These are phyloP conservation scores for Thozetella sp. DNA, from an alignment of 495 filamentous ascomycete species.

Conservation along the genomic window DNA sequence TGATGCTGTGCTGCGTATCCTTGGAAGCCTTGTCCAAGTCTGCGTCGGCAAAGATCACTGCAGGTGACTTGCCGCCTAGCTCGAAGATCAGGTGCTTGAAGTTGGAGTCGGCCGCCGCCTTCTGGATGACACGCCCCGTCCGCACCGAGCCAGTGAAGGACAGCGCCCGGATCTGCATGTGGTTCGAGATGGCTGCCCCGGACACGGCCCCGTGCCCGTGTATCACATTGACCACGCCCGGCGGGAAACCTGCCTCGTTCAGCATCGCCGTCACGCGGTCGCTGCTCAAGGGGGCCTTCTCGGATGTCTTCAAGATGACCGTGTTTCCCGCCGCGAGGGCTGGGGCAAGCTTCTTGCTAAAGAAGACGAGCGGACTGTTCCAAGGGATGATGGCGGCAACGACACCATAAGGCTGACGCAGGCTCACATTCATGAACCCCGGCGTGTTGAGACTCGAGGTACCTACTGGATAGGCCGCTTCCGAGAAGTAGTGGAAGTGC, in stretches of 20 bases:
- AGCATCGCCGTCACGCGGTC: constrained; percentile 50
- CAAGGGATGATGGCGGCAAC: constrained; percentile 91
- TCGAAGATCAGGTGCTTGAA: constrained; percentile 83
- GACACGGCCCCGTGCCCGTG: constrained; percentile 52
- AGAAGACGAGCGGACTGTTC: constrained; percentile 86
- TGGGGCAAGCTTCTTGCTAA: constrained; percentile 86
- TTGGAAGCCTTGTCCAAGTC: constrained; percentile 71
- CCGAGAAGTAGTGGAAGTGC: constrained; percentile 33
- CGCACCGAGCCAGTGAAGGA: constrained; percentile 57
- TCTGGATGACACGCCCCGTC: constrained; percentile 45
- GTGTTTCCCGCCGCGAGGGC: constrained; percentile 88
- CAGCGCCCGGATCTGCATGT: constrained; percentile 54
- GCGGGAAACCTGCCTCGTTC: constrained; percentile 57
- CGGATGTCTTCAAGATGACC: constrained; percentile 82
- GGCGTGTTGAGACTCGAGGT: constrained; percentile 82
- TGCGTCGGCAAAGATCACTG: constrained; percentile 71
- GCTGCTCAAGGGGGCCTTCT: constrained; percentile 86
- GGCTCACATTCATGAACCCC: constrained; percentile 83
- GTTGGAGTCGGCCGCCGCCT: constrained; percentile 39
- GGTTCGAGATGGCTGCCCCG: constrained; percentile 54
- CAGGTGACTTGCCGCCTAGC: constrained; percentile 78
- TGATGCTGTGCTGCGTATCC: constrained; percentile 71
- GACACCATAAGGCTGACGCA: constrained; percentile 87
- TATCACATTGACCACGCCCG: constrained; percentile 59
- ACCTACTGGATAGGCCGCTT: constrained; percentile 46